These are phyloP conservation scores for Tremella mesenterica DNA, from an alignment of 768 basidiomycete genomes.

Conservation along the genomic window DNA sequence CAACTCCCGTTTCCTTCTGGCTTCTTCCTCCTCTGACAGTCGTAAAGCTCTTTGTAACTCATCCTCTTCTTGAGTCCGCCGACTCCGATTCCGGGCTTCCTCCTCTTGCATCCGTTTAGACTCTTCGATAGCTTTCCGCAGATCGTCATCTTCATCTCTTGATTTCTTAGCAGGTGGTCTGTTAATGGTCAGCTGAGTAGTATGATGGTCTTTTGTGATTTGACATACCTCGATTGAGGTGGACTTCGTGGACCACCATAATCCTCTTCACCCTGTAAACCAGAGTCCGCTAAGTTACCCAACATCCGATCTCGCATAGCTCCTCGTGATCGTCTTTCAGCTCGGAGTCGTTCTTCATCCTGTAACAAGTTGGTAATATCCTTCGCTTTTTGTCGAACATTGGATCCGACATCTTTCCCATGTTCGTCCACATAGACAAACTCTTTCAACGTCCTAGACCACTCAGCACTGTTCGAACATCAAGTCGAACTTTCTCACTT, in stretches of 20 bases:
- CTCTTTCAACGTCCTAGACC: slow-evolving; percentile 72
- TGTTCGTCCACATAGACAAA: slow-evolving; percentile 95
- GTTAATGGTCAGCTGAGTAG: slow-evolving; percentile 2
- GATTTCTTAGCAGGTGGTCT: slow-evolving; percentile 18
- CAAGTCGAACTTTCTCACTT: slow-evolving; percentile 50
- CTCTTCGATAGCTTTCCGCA: slow-evolving; percentile 77
- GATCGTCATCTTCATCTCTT: slow-evolving; percentile 65
- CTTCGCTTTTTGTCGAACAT: slow-evolving; percentile 62
- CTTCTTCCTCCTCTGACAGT: slow-evolving; percentile 86
- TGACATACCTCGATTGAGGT: background rate
- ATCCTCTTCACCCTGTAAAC: slow-evolving; percentile 46
- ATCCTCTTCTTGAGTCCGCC: slow-evolving; percentile 60
- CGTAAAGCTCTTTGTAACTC: slow-evolving; percentile 74
- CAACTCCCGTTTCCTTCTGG: slow-evolving; percentile 58
- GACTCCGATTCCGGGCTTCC: slow-evolving; percentile 48
- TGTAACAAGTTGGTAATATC: slow-evolving; percentile 89
- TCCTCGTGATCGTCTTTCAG: slow-evolving; percentile 64
- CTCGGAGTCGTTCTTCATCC: slow-evolving; percentile 74
- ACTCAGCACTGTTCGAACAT: background rate
- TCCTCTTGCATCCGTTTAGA: slow-evolving; percentile 72
- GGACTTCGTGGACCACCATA: slow-evolving; percentile 28
- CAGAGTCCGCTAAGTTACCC: slow-evolving; percentile 49
- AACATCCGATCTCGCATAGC: slow-evolving; percentile 94
- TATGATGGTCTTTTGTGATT: slow-evolving; percentile 24
- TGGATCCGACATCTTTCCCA: slow-evolving; percentile 95